Conservation (phyloP, 1,284 basidiomycete genomes). For the Paramarasmius palmivorus region DNA sequence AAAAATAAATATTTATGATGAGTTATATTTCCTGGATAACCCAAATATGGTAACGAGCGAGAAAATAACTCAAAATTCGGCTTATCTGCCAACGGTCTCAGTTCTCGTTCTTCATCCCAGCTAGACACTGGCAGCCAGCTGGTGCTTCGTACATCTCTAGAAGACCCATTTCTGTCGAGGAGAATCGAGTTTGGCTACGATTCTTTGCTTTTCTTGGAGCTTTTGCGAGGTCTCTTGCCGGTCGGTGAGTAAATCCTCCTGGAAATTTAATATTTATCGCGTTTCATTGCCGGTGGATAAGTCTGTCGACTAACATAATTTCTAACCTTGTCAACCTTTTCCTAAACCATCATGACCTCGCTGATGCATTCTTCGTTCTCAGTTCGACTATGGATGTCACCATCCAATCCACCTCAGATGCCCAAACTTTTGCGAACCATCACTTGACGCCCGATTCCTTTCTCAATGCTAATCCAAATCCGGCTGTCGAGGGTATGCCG, state of each 20-base stretch:
- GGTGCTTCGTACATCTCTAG: too few species aligned
- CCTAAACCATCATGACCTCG: neutral
- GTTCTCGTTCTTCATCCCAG: too few species aligned
- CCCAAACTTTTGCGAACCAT: constrained; percentile 1
- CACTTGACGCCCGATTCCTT: constrained; percentile 4
- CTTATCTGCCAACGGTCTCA: too few species aligned
- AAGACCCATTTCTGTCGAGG: neutral
- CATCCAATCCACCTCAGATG: neutral
- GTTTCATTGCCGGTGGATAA: constrained; percentile 5
- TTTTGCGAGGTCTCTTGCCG: neutral
- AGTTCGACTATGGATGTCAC: neutral
- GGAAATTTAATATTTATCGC: constrained; percentile 1
- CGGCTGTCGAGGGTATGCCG: neutral
- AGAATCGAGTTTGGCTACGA: neutral
- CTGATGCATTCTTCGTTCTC: neutral
- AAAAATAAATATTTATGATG: too few species aligned
- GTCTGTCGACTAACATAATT: constrained; percentile 1
- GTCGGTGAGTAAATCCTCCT: constrained; percentile 2
- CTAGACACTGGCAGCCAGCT: too few species aligned
- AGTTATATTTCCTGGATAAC: too few species aligned
- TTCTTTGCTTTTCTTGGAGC: too few species aligned
- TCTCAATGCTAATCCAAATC: neutral
- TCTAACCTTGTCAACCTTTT: neutral
- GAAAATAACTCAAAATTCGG: too few species aligned
- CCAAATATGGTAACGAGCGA: too few species aligned